Evolutionary conservation across 176 grass and related monocot genomes (phyloP), one percentile per base, ranked within the genome.

Genomic region (Oryza meridionalis): DNA sequence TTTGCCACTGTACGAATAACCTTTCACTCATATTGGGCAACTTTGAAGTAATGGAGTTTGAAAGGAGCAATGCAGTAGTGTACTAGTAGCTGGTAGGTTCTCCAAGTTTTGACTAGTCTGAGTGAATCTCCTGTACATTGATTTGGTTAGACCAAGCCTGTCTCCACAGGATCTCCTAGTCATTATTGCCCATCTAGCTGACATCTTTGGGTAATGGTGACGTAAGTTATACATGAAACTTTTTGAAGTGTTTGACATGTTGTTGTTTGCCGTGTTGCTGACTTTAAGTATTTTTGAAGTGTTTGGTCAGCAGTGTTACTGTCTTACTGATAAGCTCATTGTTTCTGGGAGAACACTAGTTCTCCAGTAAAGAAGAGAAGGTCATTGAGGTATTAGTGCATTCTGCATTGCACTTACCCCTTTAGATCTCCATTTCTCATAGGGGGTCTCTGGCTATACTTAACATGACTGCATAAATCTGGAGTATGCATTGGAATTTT

Each of bases 121-220:
- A 11, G 27, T 75, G 73, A 83, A 90, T 90, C 79, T 86, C 76
- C 15, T 83, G 79, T 31, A n/a, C 79, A 75, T 78, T 73, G 75
- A 79, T 90, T 69, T 49, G 11, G 82, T 85, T 70, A 76, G 82
- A 59, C 69, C 69, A 62, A 45, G 66, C 70, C 82, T 88, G n/a
- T 12, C 38, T 12, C 38, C n/a, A 69, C 5, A 47, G 62, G 38
- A 82, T 76, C 38, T 70, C 64, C 11, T 29, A 13, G 46, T 10
- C 68, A 50, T 71, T 37, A 83, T 69, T 78, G 27, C 75, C 15
- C 53, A 77, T 75, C 68, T 25, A 85, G 29, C 21, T 46, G 69
- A 14, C 22, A 61, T 46, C 31, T 59, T 76, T 47, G 35, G 45
- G 59, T 74, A 78, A 40, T 78, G 42, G 73, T 82, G 88, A 51